Base-by-base conservation (phyloP, 129 eudicot species). In the Lactuca sativa region DNA sequence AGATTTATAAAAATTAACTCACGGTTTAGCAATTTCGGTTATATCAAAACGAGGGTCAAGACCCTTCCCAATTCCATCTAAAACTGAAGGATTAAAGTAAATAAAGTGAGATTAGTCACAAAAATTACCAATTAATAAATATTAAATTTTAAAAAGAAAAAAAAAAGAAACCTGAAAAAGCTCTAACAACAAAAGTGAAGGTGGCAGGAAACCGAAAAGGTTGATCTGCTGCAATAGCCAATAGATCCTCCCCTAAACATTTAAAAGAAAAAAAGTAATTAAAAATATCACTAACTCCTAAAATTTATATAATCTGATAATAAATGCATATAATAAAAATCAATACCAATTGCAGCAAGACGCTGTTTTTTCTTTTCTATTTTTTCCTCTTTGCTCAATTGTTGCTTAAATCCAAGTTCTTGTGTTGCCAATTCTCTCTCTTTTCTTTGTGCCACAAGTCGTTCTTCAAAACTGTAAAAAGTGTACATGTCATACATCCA, bases 61-160 rank as follows among this genome's bases (percentile, higher is more conserved):
- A 74, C 99, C 99, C 78, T 93, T 93, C 67, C 99, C 99, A 76
- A 93, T 93, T 67, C 99, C 99, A 83, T 93, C 99, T 73, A 93
- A 74, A 47, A 93, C 99, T 93, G 90, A 37, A 71, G 38, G 21
- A 37, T 52, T 30, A n/a, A 67, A 60, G 64, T 59, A 71, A 72
- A 61, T 5, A 17, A 17, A 44, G 30, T 66, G 49, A 73, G 12
- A 56, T 62, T 57, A 73, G 59, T 10, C 41, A 31, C 48, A 56
- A 47, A 7, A 58, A 15, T 41, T 59, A 52, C 30, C 32, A 31
- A 2, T 15, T 16, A 43, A 43, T 43, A 43, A 43, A 43, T 8
- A 9, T 25, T 25, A 8, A 43, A 1, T 8, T 9, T 43, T 43
- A 8, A 43, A 43, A 4, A 3, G 4, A 34, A 0, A 9, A 7